Evolutionary conservation across 202 grass and related monocot species (phyloP).

Genomic region (Setaria italica): DNA sequence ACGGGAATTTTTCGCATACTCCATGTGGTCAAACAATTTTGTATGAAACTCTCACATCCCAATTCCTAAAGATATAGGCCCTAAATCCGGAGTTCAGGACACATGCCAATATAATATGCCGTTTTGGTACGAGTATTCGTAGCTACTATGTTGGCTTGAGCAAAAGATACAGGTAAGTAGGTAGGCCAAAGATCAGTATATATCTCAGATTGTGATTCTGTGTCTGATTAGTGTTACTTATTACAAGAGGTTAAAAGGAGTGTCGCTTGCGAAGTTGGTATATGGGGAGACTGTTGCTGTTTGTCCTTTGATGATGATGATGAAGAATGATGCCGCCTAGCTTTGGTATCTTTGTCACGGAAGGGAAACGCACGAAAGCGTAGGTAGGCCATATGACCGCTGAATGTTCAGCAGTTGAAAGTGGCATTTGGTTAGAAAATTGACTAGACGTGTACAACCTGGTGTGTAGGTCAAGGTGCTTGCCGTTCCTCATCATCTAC

Average conservation of each 20-base stretch:
- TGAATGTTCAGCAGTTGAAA: constrained; percentile 37
- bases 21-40: background rate
- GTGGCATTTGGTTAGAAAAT: constrained; percentile 42
- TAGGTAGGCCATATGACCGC: constrained; percentile 5
- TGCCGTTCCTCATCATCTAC: background rate
- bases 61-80: background rate
- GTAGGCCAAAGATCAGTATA: background rate
- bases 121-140: background rate
- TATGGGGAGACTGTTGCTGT: background rate
- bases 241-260: background rate
- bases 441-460: background rate
- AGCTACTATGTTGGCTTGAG: background rate
- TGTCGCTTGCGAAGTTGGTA: constrained; percentile 40
- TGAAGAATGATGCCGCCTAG: constrained; percentile 22
- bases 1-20: background rate
- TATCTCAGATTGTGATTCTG: background rate
- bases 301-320: constrained; percentile 2
- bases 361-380: constrained; percentile 3
- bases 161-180: constrained; percentile 19
- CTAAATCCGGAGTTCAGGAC: background rate
- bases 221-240: background rate
- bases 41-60: background rate
- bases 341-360: constrained; percentile 15
- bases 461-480: background rate
- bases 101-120: background rate